These are phyloP conservation scores for Xerocomus brunneocitrinus DNA, from an alignment of 768 basidiomycete genomes.

Conservation along the genomic window DNA sequence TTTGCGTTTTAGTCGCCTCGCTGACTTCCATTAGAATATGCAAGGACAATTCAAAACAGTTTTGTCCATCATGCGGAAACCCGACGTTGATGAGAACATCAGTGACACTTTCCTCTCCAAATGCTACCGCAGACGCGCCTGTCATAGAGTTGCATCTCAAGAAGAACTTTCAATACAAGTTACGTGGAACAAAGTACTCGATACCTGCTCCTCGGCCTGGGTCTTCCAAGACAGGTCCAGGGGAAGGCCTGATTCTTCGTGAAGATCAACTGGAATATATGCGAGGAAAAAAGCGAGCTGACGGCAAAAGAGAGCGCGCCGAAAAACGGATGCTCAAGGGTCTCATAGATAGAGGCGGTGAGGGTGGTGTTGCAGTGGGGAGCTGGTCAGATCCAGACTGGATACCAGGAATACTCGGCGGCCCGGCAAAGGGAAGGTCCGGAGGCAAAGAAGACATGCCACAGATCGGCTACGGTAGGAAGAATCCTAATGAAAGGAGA, in stretches of 20 bases:
- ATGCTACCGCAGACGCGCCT: constrained; percentile 55
- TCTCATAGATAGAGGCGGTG: constrained; percentile 47
- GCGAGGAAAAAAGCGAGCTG: constrained; percentile 73
- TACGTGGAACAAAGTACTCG: constrained; percentile 87
- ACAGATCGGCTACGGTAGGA: constrained; percentile 78
- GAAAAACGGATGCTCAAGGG: constrained; percentile 64
- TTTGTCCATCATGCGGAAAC: constrained; percentile 97
- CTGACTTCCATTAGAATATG: constrained; percentile 61
- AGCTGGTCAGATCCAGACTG: constrained; percentile 97
- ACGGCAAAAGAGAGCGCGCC: constrained; percentile 70
- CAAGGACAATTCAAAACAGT: constrained; percentile 91
- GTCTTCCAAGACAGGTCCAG: constrained; percentile 75
- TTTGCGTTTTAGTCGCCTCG: not conserved
- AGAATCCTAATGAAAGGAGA: constrained; percentile 83
- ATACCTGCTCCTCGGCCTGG: constrained; percentile 91
- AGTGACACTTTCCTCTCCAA: constrained; percentile 74
- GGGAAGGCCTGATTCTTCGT: constrained; percentile 80
- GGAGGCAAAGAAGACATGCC: constrained; percentile 68
- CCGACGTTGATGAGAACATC: constrained; percentile 87
- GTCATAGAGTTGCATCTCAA: constrained; percentile 89
- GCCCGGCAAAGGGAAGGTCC: constrained; percentile 63
- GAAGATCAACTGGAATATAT: constrained; percentile 91
- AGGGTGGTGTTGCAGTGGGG: constrained; percentile 51
- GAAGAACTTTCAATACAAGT: constrained; percentile 90
- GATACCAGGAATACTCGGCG: constrained; percentile 75